Base-by-base conservation (phyloP, 176 grass and related monocot species). In the Raddia distichophylla region DNA sequence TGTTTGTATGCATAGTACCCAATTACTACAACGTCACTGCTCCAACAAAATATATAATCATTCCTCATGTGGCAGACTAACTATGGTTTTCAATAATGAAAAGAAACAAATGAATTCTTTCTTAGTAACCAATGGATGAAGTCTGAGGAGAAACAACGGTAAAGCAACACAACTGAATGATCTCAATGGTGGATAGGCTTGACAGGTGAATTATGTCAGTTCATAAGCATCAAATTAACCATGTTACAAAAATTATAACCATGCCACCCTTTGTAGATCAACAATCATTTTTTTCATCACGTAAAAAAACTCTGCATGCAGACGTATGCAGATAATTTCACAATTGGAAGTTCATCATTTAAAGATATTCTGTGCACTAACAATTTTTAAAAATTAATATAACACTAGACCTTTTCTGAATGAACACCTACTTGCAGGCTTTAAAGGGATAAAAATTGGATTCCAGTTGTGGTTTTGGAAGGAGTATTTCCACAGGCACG, bases 281-380 rank as follows among this genome's bases (percentile, higher is more conserved):
- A 58, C 2, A 3, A 7, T 58, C 18, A 17, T 57, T 57, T 57
- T 58, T 59, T 59, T 9, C 27, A 27, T 27, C 27, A 27, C 3
- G n/a, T 19, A 59, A 59, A 58, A 59, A 59, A 8, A 1, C 56
- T 59, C n/a, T 44, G 8, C 2, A n/a, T 43, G 61, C 47, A 61
- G 20, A 64, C 5, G 0, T 34, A 64, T 65, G n/a, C 9, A 64
- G 1, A 35, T 8, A 57, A 45, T 63, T 16, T 40, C 10, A 13
- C 34, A 14, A 5, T 42, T 60, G 45, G 50, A 69, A 71, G 46
- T 77, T 81, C 67, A 87, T 48, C 50, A 56, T 14, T 66, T 52
- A 7, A 87, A 17, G 10, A 64, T 48, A 81, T 60, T 58, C 67
- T 58, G 64, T 65, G 15, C 0, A 20, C 22, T 72, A 35, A 64